Percentiles rank a stretch among this genome's conserved stretches.
Conservation (phyloP, 129 eudicot species). For the Deinandra increscens region DNA sequence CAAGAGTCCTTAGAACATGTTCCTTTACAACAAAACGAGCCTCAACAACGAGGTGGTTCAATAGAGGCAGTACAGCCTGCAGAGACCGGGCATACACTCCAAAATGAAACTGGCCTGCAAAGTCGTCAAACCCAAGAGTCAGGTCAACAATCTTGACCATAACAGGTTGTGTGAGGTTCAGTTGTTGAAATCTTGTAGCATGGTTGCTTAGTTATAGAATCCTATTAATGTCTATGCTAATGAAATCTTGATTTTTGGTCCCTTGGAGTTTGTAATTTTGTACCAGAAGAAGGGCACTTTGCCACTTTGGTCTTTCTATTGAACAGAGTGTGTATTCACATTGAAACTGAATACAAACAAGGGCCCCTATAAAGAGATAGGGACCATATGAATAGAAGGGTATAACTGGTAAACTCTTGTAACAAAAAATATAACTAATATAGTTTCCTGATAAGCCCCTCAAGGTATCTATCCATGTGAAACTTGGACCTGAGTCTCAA, state of each 20-base stretch:
- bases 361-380: no score
- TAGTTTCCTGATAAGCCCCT: no score
- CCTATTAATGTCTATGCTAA: constrained; percentile 3
- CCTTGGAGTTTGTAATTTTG: neutral
- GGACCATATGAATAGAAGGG: no score
- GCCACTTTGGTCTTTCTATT: no score
- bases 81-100: constrained; percentile 29
- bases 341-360: no score
- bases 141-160: constrained; percentile 19
- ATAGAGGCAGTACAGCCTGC: constrained; percentile 31
- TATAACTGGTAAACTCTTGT: no score
- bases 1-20: constrained; percentile 34
- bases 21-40: constrained; percentile 27
- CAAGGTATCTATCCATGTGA: no score
- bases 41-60: constrained; percentile 33
- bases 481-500: no score
- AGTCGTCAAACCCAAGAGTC: constrained; percentile 15
- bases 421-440: no score
- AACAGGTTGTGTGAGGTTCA: neutral
- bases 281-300: neutral
- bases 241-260: constrained; percentile 6
- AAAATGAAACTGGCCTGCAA: constrained; percentile 27
- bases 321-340: no score
- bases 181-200: neutral
- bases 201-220: neutral